phyloP scores from a whole-genome alignment of 176 grass and related monocot species.

The Musa beccarii region DNA sequence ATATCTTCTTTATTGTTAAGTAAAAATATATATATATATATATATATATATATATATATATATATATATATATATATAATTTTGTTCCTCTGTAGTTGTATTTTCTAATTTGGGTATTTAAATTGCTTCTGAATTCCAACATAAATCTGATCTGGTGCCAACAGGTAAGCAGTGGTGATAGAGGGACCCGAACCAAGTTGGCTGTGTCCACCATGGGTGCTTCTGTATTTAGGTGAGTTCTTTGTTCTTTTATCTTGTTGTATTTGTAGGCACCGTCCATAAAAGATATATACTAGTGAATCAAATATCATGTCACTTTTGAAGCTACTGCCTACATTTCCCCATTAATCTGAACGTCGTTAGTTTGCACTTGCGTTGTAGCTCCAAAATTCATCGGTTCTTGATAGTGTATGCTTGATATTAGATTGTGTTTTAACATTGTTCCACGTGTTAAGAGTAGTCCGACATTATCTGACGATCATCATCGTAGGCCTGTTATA shows the following conservation, averaged over 20 bases:
- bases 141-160: background rate
- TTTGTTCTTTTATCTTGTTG: background rate
- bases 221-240: conserved; percentile 85
- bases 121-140: conserved; percentile 5
- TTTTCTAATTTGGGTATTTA: background rate
- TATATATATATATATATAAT: too few species aligned
- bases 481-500: too few species aligned
- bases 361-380: background rate
- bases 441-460: too few species aligned
- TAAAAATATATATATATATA: too few species aligned
- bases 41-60: too few species aligned
- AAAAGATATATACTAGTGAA: background rate
- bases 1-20: conserved; percentile 10
- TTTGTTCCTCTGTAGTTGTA: too few species aligned
- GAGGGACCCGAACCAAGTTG: conserved; percentile 46
- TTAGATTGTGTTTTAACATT: too few species aligned
- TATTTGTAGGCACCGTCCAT: background rate
- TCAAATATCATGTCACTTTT: background rate
- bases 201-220: conserved; percentile 89
- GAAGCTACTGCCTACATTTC: background rate
- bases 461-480: too few species aligned
- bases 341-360: background rate
- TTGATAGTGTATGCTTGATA: too few species aligned
- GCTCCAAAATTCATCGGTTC: too few species aligned
- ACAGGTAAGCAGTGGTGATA: conserved; percentile 64